phyloP scores from a whole-genome alignment of 2,329 filamentous ascomycete genomes.

The Aspergillus costaricaensis region DNA sequence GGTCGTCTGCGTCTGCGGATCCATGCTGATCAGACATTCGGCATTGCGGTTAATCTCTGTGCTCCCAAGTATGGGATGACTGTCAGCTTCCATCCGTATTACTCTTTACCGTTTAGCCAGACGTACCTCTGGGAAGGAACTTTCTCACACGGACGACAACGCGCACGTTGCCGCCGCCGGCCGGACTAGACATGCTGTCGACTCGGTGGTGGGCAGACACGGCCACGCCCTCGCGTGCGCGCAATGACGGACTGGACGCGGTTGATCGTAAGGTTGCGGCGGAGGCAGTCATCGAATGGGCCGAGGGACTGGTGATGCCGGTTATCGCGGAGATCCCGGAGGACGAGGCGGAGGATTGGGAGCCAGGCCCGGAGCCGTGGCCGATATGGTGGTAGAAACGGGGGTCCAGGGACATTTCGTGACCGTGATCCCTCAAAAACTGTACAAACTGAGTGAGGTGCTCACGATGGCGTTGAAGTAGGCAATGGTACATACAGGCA shows the following conservation, averaged over 20 bases:
- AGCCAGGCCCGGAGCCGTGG: conserved; percentile 32
- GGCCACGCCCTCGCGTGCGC: conserved; percentile 69
- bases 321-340: conserved; percentile 38
- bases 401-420: conserved; percentile 45
- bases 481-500: conserved; percentile 45
- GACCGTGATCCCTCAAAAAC: conserved; percentile 40
- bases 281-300: conserved; percentile 40
- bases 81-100: not conserved
- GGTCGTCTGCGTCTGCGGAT: conserved; percentile 81
- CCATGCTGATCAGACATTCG: conserved; percentile 87
- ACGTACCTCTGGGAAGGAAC: conserved; percentile 73
- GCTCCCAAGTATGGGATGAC: not conserved
- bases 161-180: conserved; percentile 74
- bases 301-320: conserved; percentile 40
- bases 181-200: conserved; percentile 51
- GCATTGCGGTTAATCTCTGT: conserved; percentile 79
- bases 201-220: conserved; percentile 51
- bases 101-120: not conserved
- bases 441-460: conserved; percentile 42
- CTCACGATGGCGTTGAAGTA: conserved; percentile 42
- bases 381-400: conserved; percentile 42
- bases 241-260: conserved; percentile 76
- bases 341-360: conserved; percentile 37
- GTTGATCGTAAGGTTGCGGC: conserved; percentile 55
- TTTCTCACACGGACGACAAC: conserved; percentile 80